phyloP scores from a whole-genome alignment of 2,329 filamentous ascomycete genomes.

The Karstenula rhodostoma region DNA sequence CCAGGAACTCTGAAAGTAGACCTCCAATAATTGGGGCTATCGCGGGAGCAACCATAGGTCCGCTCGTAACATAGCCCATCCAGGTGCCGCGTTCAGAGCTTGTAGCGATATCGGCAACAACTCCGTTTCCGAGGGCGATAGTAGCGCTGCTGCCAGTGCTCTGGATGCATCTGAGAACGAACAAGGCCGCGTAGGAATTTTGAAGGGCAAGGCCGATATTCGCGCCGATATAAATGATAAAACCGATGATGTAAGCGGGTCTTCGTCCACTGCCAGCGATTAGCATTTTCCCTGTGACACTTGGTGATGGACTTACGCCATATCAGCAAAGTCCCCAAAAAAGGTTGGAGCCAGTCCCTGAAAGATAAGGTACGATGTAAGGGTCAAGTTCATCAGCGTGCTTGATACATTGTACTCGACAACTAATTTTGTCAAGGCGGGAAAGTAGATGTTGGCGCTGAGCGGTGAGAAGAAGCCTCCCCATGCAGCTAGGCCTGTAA shows the following conservation, averaged over 20 bases:
- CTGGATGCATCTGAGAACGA: slow-evolving; percentile 39
- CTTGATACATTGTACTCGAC: slow-evolving; percentile 50
- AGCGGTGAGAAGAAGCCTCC: slow-evolving; percentile 61
- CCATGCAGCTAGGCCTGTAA: slow-evolving; percentile 49
- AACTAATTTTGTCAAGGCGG: slow-evolving; percentile 35
- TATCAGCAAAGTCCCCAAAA: slow-evolving; percentile 58
- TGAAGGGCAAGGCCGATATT: slow-evolving; percentile 39
- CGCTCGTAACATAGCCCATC: slow-evolving; percentile 64
- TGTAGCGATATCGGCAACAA: slow-evolving; percentile 53
- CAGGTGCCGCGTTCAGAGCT: slow-evolving; percentile 52
- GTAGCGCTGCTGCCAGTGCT: slow-evolving; percentile 50
- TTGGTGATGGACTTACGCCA: slow-evolving; percentile 20
- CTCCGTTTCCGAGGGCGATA: slow-evolving; percentile 51
- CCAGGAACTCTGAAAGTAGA: slow-evolving; percentile 39
- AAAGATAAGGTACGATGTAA: slow-evolving; percentile 55
- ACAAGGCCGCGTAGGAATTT: slow-evolving; percentile 33
- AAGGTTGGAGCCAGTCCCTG: slow-evolving; percentile 62
- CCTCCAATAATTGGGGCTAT: slow-evolving; percentile 40
- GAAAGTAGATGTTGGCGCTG: slow-evolving; percentile 45
- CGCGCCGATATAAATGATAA: slow-evolving; percentile 37
- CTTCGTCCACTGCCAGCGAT: slow-evolving; percentile 51
- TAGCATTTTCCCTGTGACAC: background rate
- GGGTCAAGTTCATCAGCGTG: slow-evolving; percentile 57
- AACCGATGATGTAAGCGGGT: slow-evolving; percentile 56
- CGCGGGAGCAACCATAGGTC: slow-evolving; percentile 45